Percentiles rank a stretch among this genome's conserved stretches.
Evolutionary conservation across 345 rosid genomes (phyloP).

Genomic region (Iberis pinnata): DNA sequence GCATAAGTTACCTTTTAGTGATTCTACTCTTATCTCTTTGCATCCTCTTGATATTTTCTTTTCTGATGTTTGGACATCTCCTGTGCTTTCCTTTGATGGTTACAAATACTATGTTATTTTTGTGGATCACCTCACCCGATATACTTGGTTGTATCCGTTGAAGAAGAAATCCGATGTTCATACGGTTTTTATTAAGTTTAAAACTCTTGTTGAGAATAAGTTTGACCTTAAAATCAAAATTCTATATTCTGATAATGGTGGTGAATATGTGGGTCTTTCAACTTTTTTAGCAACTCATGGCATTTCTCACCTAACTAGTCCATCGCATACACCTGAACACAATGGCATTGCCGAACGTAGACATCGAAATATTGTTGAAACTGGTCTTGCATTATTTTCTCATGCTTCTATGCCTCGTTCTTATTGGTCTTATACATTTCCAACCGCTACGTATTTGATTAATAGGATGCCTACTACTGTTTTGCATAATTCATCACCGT

Average conservation of each 20-base stretch:
- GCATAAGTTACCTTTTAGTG: too few species aligned
- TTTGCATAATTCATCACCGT: neutral
- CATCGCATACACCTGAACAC: neutral
- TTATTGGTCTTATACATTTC: neutral
- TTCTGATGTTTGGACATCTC: neutral
- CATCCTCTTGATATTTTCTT: too few species aligned
- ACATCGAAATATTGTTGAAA: neutral
- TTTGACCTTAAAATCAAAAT: neutral
- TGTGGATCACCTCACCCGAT: neutral
- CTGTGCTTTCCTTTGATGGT: neutral
- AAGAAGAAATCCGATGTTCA: neutral
- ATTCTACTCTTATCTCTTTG: too few species aligned
- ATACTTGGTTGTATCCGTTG: neutral
- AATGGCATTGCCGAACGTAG: neutral
- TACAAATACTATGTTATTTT: neutral
- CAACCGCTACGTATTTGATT: neutral
- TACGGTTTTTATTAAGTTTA: neutral
- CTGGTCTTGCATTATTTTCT: neutral
- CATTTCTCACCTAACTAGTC: neutral
- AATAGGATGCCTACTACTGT: neutral
- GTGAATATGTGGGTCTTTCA: neutral
- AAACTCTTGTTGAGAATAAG: neutral
- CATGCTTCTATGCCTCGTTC: neutral
- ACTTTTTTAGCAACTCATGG: neutral
- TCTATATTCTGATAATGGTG: neutral